Base-by-base conservation (phyloP, 2,329 filamentous ascomycete species). In the Clarireedia sp. region DNA sequence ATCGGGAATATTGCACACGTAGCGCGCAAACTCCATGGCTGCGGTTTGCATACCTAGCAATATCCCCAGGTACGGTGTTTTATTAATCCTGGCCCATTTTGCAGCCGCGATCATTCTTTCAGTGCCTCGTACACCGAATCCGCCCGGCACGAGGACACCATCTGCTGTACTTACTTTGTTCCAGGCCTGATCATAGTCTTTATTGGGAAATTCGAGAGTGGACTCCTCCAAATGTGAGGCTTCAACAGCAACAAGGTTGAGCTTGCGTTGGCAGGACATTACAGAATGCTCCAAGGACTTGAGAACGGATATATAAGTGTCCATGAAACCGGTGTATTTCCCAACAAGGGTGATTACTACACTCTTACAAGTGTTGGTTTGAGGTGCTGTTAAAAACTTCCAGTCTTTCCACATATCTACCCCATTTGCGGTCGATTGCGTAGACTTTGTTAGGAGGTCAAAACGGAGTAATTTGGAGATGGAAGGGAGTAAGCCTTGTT, bases 211-310 rank as follows among this genome's bases (percentile, higher is more conserved):
- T 24, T 79, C 72, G 58, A 80, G 75, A 46, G 78, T 82, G 23
- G 77, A 73, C 2, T 83, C 76, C 71, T 97, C 92, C 5, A 99
- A 81, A 63, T 95, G 80, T 64, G 87, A 84, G 0, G 92, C 82
- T 68, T 97, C 90, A 41, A 97, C 85, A 81, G 86, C 94, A 53
- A 87, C 77, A 40, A 97, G 76, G 59, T 90, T 83, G 45, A 97
- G 78, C 70, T 90, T 90, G 63, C 83, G 81, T 51, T 79, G 77
- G 71, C 90, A 94, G 58, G 81, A 82, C 91, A 97, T 96, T 6
- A 91, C 85, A 1, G 87, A 83, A 72, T 97, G 92, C 73, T 97
- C 92, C 3, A 97, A 78, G 0, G 90, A 83, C 73, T 96, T 96
- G 69, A 83, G 79, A 44, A 95, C 85, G 44, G 82, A 87, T 50